A percentile compares a stretch with the other conserved stretches of the same genome.
These are phyloP conservation scores for Sinapis alba DNA, from an alignment of 441 rosid species.

Conservation along the genomic window DNA sequence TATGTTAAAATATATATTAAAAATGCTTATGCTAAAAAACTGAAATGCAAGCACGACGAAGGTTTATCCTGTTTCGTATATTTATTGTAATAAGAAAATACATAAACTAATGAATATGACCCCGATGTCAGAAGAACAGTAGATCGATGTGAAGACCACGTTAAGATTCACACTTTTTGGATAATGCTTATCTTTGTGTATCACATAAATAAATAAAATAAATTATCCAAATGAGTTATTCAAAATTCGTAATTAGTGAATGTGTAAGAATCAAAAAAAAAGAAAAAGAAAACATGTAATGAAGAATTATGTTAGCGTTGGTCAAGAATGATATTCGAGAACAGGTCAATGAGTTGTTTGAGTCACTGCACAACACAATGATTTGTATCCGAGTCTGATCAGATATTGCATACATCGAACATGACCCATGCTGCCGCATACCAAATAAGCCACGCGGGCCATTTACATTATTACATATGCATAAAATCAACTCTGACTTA, in stretches of 20 bases:
- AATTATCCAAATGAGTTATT: background rate
- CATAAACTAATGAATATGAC: background rate
- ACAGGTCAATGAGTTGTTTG: conserved; percentile 19
- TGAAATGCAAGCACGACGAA: conserved; percentile 31
- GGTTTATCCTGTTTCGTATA: background rate
- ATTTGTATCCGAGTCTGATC: conserved; percentile 18
- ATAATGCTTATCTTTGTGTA: conserved; percentile 17
- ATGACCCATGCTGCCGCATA: background rate
- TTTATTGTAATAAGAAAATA: background rate
- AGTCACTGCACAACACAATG: conserved; percentile 20
- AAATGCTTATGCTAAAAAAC: background rate
- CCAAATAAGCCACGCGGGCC: background rate
- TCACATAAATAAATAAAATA: background rate
- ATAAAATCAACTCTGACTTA: background rate
- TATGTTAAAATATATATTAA: background rate
- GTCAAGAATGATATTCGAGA: conserved; percentile 13
- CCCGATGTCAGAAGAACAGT: background rate
- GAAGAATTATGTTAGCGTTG: background rate
- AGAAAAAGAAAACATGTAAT: background rate
- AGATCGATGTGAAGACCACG: conserved; percentile 28
- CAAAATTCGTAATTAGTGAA: background rate
- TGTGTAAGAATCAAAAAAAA: background rate
- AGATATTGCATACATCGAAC: background rate
- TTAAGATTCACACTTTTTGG: conserved; percentile 11
- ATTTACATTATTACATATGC: background rate